Conservation (phyloP, 345 rosid species). For the Brassica juncea region DNA sequence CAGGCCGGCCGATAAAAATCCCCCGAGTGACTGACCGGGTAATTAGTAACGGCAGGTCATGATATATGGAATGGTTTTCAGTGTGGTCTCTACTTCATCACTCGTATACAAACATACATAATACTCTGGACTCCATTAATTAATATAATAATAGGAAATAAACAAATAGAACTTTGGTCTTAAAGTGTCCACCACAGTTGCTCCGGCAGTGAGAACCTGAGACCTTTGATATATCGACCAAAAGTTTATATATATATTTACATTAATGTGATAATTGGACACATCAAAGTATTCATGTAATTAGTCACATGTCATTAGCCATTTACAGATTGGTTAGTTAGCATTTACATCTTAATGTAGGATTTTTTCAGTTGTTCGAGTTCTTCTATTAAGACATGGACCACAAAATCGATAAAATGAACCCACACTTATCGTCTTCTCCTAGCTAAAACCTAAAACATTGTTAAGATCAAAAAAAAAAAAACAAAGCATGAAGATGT, state of each 20-base stretch:
- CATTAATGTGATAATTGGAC: background rate
- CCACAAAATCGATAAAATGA: background rate
- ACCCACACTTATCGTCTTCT: background rate
- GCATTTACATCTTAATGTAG: background rate
- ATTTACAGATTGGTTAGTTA: background rate
- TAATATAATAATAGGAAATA: too few species aligned
- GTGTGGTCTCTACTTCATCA: background rate
- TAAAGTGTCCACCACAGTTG: too few species aligned
- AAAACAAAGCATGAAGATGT: background rate
- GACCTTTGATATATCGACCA: too few species aligned
- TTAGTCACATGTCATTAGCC: too few species aligned
- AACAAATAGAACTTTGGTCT: too few species aligned
- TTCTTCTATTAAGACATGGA: background rate
- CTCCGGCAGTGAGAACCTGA: too few species aligned
- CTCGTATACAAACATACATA: background rate
- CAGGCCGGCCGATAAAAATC: background rate
- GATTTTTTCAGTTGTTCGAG: background rate
- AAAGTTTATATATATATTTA: too few species aligned
- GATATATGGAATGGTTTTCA: background rate
- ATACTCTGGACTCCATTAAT: too few species aligned
- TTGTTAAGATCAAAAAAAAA: background rate
- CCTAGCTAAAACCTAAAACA: too few species aligned
- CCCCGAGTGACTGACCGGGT: background rate
- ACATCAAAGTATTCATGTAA: background rate
- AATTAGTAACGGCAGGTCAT: background rate